Evolutionary conservation across 371 early-diverging fungal genomes (phyloP), one percentile per base, ranked within the genome.

Genomic region (Apophysomyces variabilis): DNA sequence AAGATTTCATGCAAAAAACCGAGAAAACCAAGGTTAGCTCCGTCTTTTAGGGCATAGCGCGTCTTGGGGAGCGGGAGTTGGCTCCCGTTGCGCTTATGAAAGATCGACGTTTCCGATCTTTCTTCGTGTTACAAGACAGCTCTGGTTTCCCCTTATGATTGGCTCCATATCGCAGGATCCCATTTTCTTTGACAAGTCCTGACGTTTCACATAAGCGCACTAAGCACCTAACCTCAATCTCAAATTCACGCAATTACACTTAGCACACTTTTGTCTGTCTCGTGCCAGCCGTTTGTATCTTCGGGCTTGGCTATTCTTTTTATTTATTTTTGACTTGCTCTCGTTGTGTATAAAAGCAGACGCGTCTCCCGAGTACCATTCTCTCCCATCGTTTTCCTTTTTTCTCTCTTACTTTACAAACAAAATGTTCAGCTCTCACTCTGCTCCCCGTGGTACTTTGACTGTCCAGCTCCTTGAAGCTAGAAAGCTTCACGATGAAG

Each of bases 381-480:
- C 32, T 26, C 32, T 26, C 32, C 3, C 32, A 26, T 26, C 32
- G 32, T 21, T 7, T 11, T 16, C 21, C 21, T 21, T 50, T 11
- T 50, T 8, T 50, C 11, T 21, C 0, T 5, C 4, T 50, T 2
- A 9, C 9, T 26, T 9, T 9, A 3, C 21, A n/a, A 41, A 21
- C 36, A 71, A 61, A 11, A 72, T 72, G 72, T 63, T 72, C 38
- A 62, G 66, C 26, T 62, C 66, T n/a, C 60, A 58, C 62, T 66
- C 66, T 44, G 66, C 66, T 63, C 72, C 72, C 66, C 60, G 61
- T 56, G 72, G 72, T 66, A 46, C 47, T 37, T 65, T 72, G 21
- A 32, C 58, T 41, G 72, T 72, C 18, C 43, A 11, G 3, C 36
- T 68, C 43, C 56, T 68, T 37, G 72, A 72, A 57, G 72, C 63